phyloP scores from a whole-genome alignment of 257 asterid genomes.

The Nyctanthes arbortristis region DNA sequence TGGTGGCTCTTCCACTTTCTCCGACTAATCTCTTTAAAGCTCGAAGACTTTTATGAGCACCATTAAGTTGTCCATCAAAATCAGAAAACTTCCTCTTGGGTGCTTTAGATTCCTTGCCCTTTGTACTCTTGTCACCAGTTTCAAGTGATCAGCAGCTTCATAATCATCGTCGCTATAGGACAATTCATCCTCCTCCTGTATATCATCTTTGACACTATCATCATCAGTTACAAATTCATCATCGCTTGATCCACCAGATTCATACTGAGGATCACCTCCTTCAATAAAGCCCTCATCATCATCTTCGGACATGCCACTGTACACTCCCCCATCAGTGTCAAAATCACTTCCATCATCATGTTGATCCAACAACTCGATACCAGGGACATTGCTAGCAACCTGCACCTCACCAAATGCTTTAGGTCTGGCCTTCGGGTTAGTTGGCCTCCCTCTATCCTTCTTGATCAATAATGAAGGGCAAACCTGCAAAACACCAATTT shows the following conservation, averaged over 20 bases:
- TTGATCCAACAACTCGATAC: constrained; percentile 70
- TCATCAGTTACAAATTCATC: constrained; percentile 40
- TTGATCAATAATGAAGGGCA: constrained; percentile 83
- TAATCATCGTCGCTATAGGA: constrained; percentile 36
- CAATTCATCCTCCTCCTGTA: constrained; percentile 39
- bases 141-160: constrained; percentile 29
- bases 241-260: constrained; percentile 32
- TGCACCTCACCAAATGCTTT: constrained; percentile 89
- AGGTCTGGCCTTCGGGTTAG: constrained; percentile 68
- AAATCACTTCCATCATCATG: constrained; percentile 47
- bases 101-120: constrained; percentile 30
- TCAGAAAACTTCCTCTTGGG: constrained; percentile 74
- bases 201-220: constrained; percentile 32
- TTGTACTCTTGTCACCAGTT: constrained; percentile 12
- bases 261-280: constrained; percentile 42
- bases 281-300: constrained; percentile 31
- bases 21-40: constrained; percentile 82
- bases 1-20: constrained; percentile 31
- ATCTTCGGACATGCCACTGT: constrained; percentile 33
- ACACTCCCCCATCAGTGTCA: constrained; percentile 34
- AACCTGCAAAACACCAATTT: constrained; percentile 49
- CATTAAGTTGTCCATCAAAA: constrained; percentile 58
- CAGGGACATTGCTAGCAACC: constrained; percentile 68
- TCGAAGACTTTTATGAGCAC: constrained; percentile 69
- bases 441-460: constrained; percentile 92